A percentile compares a stretch with the other conserved stretches of the same genome.
Evolutionary conservation across 2,329 filamentous ascomycete genomes (phyloP).

Genomic region (Mycogone perniciosa): DNA sequence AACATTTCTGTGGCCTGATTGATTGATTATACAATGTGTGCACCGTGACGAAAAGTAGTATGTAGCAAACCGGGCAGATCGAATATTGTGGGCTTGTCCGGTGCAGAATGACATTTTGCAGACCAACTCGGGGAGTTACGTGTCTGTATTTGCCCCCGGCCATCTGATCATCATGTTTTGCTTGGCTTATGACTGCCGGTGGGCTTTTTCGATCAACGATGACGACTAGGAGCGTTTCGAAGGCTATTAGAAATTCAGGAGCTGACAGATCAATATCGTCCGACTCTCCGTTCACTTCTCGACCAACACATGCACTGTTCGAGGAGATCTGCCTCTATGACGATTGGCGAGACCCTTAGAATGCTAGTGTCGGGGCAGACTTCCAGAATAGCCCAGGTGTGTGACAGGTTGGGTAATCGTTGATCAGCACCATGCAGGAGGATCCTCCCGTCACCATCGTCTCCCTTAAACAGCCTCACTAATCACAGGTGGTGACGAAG

Average conservation of each 20-base stretch:
- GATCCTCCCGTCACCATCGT: constrained; percentile 10
- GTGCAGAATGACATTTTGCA: no score
- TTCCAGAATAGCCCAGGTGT: constrained; percentile 13
- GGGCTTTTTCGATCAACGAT: no score
- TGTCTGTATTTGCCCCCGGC: no score
- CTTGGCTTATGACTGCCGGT: no score
- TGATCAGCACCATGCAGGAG: constrained; percentile 14
- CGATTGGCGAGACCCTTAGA: constrained; percentile 2
- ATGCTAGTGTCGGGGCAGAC: constrained; percentile 13
- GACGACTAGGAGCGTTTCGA: no score
- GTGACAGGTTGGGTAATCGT: constrained; percentile 8
- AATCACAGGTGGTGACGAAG: not conserved
- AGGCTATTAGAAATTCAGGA: no score
- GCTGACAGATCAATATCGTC: no score
- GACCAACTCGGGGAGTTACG: no score
- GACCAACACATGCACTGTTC: constrained; percentile 4
- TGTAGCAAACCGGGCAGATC: not conserved
- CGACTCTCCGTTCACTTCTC: not conserved
- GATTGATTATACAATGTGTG: no score
- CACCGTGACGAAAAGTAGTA: no score
- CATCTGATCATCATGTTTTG: no score
- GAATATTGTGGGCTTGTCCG: not conserved
- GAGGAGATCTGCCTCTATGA: constrained; percentile 13
- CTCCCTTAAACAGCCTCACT: not conserved
- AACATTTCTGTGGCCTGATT: no score